Conservation (phyloP, 768 basidiomycete genomes). For the Lyophyllum semitale region DNA sequence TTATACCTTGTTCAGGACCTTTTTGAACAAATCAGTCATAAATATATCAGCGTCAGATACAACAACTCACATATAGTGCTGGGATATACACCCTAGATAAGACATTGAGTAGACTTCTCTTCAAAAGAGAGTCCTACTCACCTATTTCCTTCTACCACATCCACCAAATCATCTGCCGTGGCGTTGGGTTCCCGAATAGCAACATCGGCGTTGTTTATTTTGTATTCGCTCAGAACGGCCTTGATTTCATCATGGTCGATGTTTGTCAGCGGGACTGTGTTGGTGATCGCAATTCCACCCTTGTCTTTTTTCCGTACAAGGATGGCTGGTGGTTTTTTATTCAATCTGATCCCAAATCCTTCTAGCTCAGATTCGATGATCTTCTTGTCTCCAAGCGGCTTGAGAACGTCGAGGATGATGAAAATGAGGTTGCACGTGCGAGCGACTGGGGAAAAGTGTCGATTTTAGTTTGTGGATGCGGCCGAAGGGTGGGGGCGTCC, state of each 20-base stretch:
- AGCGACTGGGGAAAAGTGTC: constrained; percentile 62
- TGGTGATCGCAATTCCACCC: constrained; percentile 92
- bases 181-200: constrained; percentile 91
- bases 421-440: constrained; percentile 98
- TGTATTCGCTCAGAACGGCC: constrained; percentile 92
- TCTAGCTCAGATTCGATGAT: constrained; percentile 92
- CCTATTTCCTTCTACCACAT: constrained; percentile 96
- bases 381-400: constrained; percentile 94
- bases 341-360: constrained; percentile 96
- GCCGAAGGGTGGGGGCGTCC: constrained; percentile 22
- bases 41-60: neutral
- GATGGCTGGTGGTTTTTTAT: constrained; percentile 92
- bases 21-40: constrained; percentile 1
- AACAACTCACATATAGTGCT: constrained; percentile 72
- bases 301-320: constrained; percentile 84
- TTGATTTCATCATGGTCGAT: constrained; percentile 97
- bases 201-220: constrained; percentile 84
- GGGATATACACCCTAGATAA: constrained; percentile 85
- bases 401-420: constrained; percentile 96
- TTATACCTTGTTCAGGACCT: constrained; percentile 83
- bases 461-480: constrained; percentile 13
- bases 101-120: neutral
- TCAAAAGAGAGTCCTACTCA: constrained; percentile 27
- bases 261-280: constrained; percentile 94
- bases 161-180: constrained; percentile 94